phyloP scores from a whole-genome alignment of 306 rosid species.

The Dalbergia cochinchinensis region DNA sequence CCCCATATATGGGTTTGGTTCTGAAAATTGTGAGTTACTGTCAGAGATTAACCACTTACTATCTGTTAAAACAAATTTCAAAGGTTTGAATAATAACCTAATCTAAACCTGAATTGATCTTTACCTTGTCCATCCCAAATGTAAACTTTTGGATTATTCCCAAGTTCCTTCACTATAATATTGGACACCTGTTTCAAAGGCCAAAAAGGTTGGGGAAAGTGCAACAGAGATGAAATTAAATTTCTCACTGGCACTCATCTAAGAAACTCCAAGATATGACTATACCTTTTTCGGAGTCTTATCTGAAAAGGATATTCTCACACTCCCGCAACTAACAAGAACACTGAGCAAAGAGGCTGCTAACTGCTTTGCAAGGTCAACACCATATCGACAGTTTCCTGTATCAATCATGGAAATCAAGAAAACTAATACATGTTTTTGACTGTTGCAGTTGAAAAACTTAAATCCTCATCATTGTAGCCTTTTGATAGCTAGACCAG shows the following conservation, averaged over 20 bases:
- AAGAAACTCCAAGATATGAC: slow-evolving; percentile 4
- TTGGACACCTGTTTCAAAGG: slow-evolving; percentile 66
- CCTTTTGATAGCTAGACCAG: slow-evolving; percentile 9
- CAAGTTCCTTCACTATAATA: slow-evolving; percentile 72
- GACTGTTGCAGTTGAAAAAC: not conserved
- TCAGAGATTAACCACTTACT: slow-evolving; percentile 30
- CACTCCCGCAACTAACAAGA: slow-evolving; percentile 84
- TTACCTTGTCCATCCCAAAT: slow-evolving; percentile 92
- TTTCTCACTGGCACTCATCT: not conserved
- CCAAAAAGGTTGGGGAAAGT: slow-evolving; percentile 21
- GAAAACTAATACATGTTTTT: slow-evolving; percentile 12
- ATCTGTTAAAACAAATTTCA: slow-evolving; percentile 31
- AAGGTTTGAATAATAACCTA: slow-evolving; percentile 28
- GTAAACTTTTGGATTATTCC: slow-evolving; percentile 79
- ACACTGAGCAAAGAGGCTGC: slow-evolving; percentile 67
- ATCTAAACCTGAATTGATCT: slow-evolving; percentile 29
- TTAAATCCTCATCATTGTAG: not conserved
- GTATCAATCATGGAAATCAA: slow-evolving; percentile 41
- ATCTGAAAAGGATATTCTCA: slow-evolving; percentile 91
- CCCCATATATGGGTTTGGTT: slow-evolving; percentile 87
- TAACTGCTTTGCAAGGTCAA: slow-evolving; percentile 86
- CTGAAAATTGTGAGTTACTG: slow-evolving; percentile 55
- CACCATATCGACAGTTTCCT: slow-evolving; percentile 90
- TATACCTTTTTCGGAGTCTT: slow-evolving; percentile 87
- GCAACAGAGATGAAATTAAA: slow-evolving; percentile 13